Evolutionary conservation across 2,329 filamentous ascomycete genomes (phyloP).

Genomic region (Atkinsonella texensis): DNA sequence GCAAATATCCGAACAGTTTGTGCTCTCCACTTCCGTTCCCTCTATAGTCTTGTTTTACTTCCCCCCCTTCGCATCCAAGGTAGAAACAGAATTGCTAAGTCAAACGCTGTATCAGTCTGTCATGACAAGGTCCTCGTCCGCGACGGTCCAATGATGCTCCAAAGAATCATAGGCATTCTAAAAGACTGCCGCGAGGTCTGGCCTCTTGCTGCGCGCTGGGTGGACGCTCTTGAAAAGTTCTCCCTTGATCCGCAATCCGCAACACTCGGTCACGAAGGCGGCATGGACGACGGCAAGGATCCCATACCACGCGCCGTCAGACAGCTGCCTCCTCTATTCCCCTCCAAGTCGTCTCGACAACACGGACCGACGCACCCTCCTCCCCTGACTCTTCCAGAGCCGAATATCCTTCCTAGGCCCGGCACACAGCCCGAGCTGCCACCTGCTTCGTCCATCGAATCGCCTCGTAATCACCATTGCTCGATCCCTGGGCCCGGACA

Average conservation of each 20-base stretch:
- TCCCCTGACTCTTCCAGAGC: constrained; percentile 8
- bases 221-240: constrained; percentile 36
- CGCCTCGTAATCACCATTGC: constrained; percentile 6
- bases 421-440: constrained; percentile 13
- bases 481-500: background rate
- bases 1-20: constrained; percentile 38
- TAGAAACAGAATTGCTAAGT: background rate
- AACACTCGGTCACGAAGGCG: constrained; percentile 28
- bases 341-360: background rate
- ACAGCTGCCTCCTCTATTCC: constrained; percentile 8
- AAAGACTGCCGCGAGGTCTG: constrained; percentile 37
- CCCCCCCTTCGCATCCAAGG: background rate
- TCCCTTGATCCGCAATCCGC: constrained; percentile 29
- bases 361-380: background rate
- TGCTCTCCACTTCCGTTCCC: background rate
- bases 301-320: constrained; percentile 16
- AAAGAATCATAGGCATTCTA: constrained; percentile 32
- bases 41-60: background rate
- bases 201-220: constrained; percentile 41
- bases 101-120: constrained; percentile 23
- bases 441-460: constrained; percentile 7
- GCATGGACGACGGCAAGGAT: constrained; percentile 37
- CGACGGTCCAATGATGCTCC: constrained; percentile 34
- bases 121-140: constrained; percentile 26
- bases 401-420: constrained; percentile 11